Base-by-base conservation (phyloP, 225 moss, liverwort and hornwort genomes). In the Sphagnum tenellum region DNA sequence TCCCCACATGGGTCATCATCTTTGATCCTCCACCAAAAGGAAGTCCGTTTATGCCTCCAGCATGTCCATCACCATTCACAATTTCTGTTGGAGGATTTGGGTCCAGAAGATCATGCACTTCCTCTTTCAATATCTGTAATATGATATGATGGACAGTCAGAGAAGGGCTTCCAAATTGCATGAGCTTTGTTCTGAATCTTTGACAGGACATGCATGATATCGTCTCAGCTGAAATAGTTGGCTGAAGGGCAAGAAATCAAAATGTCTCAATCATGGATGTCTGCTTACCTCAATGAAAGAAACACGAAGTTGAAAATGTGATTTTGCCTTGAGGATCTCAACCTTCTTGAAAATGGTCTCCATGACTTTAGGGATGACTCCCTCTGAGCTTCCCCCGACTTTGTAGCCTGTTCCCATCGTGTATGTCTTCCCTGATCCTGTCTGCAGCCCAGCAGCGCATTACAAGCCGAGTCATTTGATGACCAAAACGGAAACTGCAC, bases 401-500 rank as follows among this genome's bases (percentile, higher is more conserved):
- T 74, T 75, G 67, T 84, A 84, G 2, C 83, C 83, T 7, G 83
- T 84, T 65, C 83, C 83, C 83, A 84, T 84, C 0, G 83, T 84
- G 46, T 72, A 84, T 4, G 83, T 84, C 62, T 84, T 84, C 2
- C 83, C 83, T 45, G 83, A 84, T 48, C 83, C 83, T 48, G 83
- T 84, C 83, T 84, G 69, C 71, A 65, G 7, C 9, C 13, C 51
- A 46, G 59, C 53, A 51, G 29, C 29, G 29, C 29, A 29, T 29
- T 29, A 29, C 29, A 6, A 52, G 6, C 52, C 9, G 6, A 52
- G 52, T 52, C 52, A 52, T 46, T 12, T 1, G 9, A 57, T 47
- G 3, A 11, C 64, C 5, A 64, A 57, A 44, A 51, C 49, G 52
- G 9, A 52, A 56, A 72, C 55, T 55, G 46, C 44, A 11, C 8